Evolutionary conservation across 345 rosid genomes (phyloP), one percentile per base, ranked within the genome.

Genomic region (Barbarea vulgaris): DNA sequence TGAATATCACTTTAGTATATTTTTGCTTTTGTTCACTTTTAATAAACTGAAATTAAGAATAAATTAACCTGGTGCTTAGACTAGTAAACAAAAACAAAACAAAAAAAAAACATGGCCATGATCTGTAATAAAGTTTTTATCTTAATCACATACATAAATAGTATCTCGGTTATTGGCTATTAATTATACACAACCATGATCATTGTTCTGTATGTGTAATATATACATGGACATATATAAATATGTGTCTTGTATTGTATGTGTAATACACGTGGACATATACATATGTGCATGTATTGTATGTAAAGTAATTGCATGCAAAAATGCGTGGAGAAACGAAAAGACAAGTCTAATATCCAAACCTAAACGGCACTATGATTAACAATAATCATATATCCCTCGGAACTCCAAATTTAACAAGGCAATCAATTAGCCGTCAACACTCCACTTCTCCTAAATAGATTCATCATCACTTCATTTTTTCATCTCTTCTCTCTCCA

Each of bases 341-440:
- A 76, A 69, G 67, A 55, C 55, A 64, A 77, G 67, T 64, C 76
- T 77, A 77, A 77, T n/a, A n/a, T 77, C 80, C 72, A 77, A 77
- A 64, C 37, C 72, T 55, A 77, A 77, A 77, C 72, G 72, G 17
- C 46, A 55, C 67, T 63, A 70, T 64, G 18, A 70, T 77, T 55
- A 77, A 9, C 80, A 77, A 55, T 77, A 77, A 77, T 64, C 76
- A 77, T 64, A n/a, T n/a, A 70, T 55, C 47, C 69, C 71, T 77
- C 65, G 80, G 70, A 77, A 77, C 80, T 77, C 76, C 76, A 62
- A 77, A 70, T 54, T 46, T 62, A 63, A n/a, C n/a, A n/a, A n/a
- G n/a, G n/a, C n/a, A n/a, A 77, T 77, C 76, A 77, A 70, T 69
- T 54, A 13, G 80, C 80, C 80, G 76, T 69, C 80, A 69, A 42